phyloP scores from a whole-genome alignment of 2,329 filamentous ascomycete genomes.

The Xylaria sp. region DNA sequence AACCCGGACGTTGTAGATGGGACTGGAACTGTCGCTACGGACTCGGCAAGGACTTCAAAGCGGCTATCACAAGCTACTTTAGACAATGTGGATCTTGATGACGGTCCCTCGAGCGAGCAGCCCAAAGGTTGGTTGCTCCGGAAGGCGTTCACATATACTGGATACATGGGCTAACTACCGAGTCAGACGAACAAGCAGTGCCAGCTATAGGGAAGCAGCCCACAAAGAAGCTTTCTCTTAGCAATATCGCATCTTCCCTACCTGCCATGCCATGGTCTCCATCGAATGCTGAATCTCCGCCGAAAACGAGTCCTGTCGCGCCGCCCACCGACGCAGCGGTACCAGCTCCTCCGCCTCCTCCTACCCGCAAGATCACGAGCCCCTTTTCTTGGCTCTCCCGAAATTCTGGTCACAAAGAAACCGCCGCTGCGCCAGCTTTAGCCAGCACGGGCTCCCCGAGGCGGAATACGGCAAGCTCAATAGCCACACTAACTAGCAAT shows the following conservation, averaged over 20 bases:
- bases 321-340: constrained; percentile 52
- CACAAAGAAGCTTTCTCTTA: constrained; percentile 69
- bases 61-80: constrained; percentile 61
- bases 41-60: constrained; percentile 55
- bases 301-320: constrained; percentile 57
- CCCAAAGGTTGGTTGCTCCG: constrained; percentile 42
- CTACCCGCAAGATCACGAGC: constrained; percentile 80
- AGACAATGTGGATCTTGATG: constrained; percentile 75
- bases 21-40: constrained; percentile 27
- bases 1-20: constrained; percentile 37
- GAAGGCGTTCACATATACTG: neutral
- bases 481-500: constrained; percentile 82
- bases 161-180: constrained; percentile 27
- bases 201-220: constrained; percentile 22
- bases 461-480: constrained; percentile 82
- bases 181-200: constrained; percentile 48
- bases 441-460: constrained; percentile 58
- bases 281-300: constrained; percentile 60
- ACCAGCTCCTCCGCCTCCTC: constrained; percentile 51
- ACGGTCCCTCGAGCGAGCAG: constrained; percentile 57
- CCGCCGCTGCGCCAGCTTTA: constrained; percentile 64
- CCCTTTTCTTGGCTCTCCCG: constrained; percentile 89
- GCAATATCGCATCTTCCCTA: constrained; percentile 77
- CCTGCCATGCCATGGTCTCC: constrained; percentile 80
- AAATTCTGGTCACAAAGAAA: constrained; percentile 67